Evolutionary conservation across 257 asterid genomes (phyloP), one percentile per base, ranked within the genome.

Genomic region (Primulina huaijiensis): DNA sequence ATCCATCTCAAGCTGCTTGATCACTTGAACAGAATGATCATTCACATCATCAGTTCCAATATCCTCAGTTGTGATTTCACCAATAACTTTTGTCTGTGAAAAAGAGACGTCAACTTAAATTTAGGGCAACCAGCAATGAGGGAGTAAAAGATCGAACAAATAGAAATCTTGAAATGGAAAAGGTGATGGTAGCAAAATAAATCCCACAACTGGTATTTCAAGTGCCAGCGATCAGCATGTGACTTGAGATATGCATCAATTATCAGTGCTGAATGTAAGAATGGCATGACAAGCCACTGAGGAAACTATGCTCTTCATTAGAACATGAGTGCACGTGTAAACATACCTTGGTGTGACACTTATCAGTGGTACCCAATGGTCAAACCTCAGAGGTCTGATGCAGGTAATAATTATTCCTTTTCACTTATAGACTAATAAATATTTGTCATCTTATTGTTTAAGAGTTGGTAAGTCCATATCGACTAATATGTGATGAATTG

Each of bases 1-100:
- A 67, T 81, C 82, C 73, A 73, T 72, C 67, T 57, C 70, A 75
- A 75, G 61, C 73, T 83, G 86, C 72, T 77, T 88, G 62, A 38
- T 76, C 68, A 69, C 76, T 72, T 68, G 73, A 55, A 50, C n/a
- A 50, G 62, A 62, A 73, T 72, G 71, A 20, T 73, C 82, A 74
- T 77, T 73, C 37, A 43, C 76, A 69, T 67, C 80, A 72, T 72
- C 74, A 60, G 31, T 59, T 38, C 66, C 83, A 62, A 23, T 55
- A 69, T 69, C 77, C 76, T 70, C 88, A 63, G 64, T 71, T 69
- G 75, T 89, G 59, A 60, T 64, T 14, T 7, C 77, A 19, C 59
- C 65, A 58, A 60, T 78, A 43, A 2, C 37, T 55, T 78, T 81
- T 75, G 55, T 83, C 97, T 90, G 79, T 56, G 61, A 74, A 67